Evolutionary conservation across 805 yeast species (phyloP), one percentile per base, ranked within the genome.

Genomic region (Wickerhamiella qilinensis): DNA sequence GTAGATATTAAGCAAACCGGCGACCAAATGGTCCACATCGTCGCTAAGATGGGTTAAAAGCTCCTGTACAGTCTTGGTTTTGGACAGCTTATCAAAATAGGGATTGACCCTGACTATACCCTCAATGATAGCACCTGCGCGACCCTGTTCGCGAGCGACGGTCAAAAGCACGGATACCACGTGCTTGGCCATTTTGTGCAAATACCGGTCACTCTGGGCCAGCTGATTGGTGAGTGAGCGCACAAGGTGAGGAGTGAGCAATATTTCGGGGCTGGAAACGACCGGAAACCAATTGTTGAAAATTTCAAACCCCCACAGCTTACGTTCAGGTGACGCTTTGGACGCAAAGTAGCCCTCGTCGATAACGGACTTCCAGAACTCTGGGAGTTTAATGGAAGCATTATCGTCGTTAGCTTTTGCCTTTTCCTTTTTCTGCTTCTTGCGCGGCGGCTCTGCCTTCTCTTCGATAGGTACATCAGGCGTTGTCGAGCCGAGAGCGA

Each of bases 261-360:
- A 36, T n/a, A 38, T 37, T 3, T 48, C 33, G 9, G 51, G 39
- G 25, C 11, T 11, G 2, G 56, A 45, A 5, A 55, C 47, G 6
- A 43, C 40, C 32, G 56, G 52, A 5, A 76, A 53, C 39, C 74
- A 65, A 37, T 65, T 60, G 31, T 59, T 64, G 43, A 86, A 73
- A 9, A 85, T 68, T 47, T 80, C 80, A 49, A 86, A 73, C 0
- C 95, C 97, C 70, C 83, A 71, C 56, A 68, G 81, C 55, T 86
- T 88, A 41, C 94, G 66, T 55, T 86, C 96, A 24, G 77, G 71
- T 1, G 95, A 84, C 0, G 94, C 67, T 46, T 76, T 73, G 28
- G 72, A 73, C 4, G 81, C 64, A 48, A 88, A 86, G 43, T 81
- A 71, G 3, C 79, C 69, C 49, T 84, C 91, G 53, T 88, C 96